Base-by-base conservation (phyloP, 371 early-diverging fungal genomes). In the Syncephalis plumigaleata region DNA sequence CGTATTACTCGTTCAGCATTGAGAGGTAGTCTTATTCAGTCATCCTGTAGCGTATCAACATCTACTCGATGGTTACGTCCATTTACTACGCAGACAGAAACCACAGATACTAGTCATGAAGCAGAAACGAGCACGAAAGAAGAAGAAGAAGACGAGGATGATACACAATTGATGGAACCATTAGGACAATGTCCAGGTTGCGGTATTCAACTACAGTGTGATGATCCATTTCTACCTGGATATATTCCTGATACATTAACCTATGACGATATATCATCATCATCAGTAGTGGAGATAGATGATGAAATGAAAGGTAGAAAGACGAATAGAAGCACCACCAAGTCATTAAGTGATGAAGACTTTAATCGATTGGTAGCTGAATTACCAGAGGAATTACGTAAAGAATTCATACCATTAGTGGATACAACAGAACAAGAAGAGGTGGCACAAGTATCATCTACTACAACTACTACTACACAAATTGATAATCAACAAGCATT, bases 171-270 rank as follows among this genome's bases (percentile, higher is more conserved):
- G n/a, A n/a, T n/a, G n/a, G n/a, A n/a, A 31, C 31, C 31, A 31
- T 31, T 31, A 31, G 31, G 31, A 31, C 65, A 73, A 49, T 81
- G 81, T 51, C 73, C 80, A 9, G 79, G 81, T 0, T 81, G 81
- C 45, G 81, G 81, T 15, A 79, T 79, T 9, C 66, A 63, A 22
- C 76, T 81, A 36, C 81, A 81, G 57, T 55, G 51, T 1, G 48
- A 51, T 0, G 59, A 67, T 42, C 45, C 58, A 0, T 22, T 42
- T 1, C 53, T 63, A 20, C 73, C 80, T 7, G 81, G 81, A 1
- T 81, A 61, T 42, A 25, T 73, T 11, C 54, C 58, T 37, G 38
- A 50, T 20, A 45, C 25, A 47, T 52, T 38, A 51, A 58, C 45
- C 52, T 55, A n/a, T n/a, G n/a, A n/a, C n/a, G n/a, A n/a, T n/a